These are phyloP conservation scores for Drechslerella stenobrocha DNA, from an alignment of 2,329 filamentous ascomycete genomes.

Conservation along the genomic window DNA sequence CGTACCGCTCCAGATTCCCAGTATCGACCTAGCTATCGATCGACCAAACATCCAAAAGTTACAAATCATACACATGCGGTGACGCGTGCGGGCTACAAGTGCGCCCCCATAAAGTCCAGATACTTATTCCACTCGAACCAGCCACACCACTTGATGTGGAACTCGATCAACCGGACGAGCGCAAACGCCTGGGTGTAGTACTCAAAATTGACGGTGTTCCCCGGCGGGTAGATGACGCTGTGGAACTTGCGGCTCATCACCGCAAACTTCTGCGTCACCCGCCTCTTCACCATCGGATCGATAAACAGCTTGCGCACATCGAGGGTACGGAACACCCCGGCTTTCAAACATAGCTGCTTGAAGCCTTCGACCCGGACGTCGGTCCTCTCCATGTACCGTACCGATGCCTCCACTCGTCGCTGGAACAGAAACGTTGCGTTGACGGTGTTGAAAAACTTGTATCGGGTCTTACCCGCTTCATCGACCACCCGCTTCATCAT, in stretches of 20 bases:
- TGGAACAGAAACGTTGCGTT: constrained; percentile 29
- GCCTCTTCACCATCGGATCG: not conserved
- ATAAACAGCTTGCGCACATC: not conserved
- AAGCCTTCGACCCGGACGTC: constrained; percentile 28
- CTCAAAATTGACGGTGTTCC: constrained; percentile 23
- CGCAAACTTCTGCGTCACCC: constrained; percentile 6
- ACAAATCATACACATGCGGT: not conserved
- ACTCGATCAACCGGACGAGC: constrained; percentile 12
- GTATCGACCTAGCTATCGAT: too few relatives aligned
- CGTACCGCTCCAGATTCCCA: too few relatives aligned
- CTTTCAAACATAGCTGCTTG: constrained; percentile 27
- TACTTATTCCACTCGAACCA: constrained; percentile 24
- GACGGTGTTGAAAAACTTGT: constrained; percentile 2
- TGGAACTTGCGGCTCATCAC: not conserved
- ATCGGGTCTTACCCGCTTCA: not conserved
- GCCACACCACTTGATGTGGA: constrained; percentile 7
- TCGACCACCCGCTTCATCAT: constrained; percentile 36
- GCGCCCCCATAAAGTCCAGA: constrained; percentile 20
- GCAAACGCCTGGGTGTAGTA: constrained; percentile 19
- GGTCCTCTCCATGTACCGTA: constrained; percentile 25
- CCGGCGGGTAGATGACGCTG: constrained; percentile 14
- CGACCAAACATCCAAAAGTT: too few relatives aligned
- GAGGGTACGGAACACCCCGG: constrained; percentile 22
- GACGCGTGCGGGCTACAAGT: constrained; percentile 7
- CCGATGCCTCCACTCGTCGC: constrained; percentile 24